Base-by-base conservation (phyloP, 495 filamentous ascomycete species). In the Apodospora peruviana region DNA sequence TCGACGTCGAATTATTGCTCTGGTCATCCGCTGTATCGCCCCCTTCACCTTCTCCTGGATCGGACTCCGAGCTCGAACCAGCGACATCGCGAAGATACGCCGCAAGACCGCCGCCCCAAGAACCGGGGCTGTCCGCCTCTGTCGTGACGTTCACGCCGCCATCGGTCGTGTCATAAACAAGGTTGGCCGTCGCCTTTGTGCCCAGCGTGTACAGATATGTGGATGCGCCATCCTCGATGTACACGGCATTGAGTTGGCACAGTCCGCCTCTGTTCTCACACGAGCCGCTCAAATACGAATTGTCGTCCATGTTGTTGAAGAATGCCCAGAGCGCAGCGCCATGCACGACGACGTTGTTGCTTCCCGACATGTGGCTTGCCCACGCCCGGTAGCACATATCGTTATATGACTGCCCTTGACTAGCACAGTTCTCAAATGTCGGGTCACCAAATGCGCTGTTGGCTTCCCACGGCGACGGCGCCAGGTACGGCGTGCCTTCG, bases 251-350 rank as follows among this genome's bases (percentile, higher is more conserved):
- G 36, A 53, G 57, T 58, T 77, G 73, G 40, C 70, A 77, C 5
- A 61, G 50, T 3, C 59, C 64, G n/a, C 57, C 51, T 23, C 52
- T 52, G 5, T 20, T 32, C 0, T 27, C 38, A 40, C 55, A 66
- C 29, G 52, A 27, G 12, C 55, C 45, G 17, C 57, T 54, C 12
- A 9, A 40, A 42, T 53, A 61, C 34, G 21, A 19, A n/a, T 55
- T 54, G 20, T 59, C 52, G 16, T 43, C 39, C 59, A 62, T 59
- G 18, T 60, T 59, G 55, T 79, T 74, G 56, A 73, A 79, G 41
- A 78, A 81, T 0, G 59, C 65, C 76, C 77, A 81, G 43, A 77
- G 65, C 17, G 65, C 73, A 1, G 69, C 67, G 1, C 74, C 74
- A 51, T 79, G 77, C 5, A 80, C 58, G 22, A 72, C 67, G 1